Evolutionary conservation across 2,329 filamentous ascomycete species (phyloP), one percentile per base, ranked within the genome.

Genomic region (Cryoendolithus antarcticus): DNA sequence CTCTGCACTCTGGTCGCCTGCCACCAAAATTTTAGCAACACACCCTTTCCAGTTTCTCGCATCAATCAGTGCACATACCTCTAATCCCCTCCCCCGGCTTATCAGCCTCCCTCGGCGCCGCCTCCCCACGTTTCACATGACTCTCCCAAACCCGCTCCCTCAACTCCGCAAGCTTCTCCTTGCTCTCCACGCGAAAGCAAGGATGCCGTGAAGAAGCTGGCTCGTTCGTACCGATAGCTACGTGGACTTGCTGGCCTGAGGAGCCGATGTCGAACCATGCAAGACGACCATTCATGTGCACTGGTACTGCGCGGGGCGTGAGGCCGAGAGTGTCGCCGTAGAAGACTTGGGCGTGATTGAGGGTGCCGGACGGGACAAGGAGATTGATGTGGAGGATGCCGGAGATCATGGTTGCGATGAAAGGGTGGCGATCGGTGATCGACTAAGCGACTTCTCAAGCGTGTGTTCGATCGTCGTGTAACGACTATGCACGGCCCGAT

Each of bases 231-330:
- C 69, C 70, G 39, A 65, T 61, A 0, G 69, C 68, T 36, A 77
- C 56, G 49, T 77, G 73, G 9, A 78, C 62, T 57, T 77, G 72
- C 50, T 77, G 73, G 2, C 67, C 65, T 3, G 63, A 62, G 2
- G 60, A 59, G 9, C 64, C 71, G 40, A 78, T 70, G 49, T 79
- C 71, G 60, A 78, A 73, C 74, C 75, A 80, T 6, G 69, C 65
- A 1, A 78, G 58, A 1, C 58, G 64, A 9, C 62, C 66, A 37
- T 60, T 62, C 48, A 77, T 72, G 1, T 67, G 51, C 2, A 58
- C 56, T 0, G 75, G 75, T 1, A 78, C 75, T 1, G 69, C 53
- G 3, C 67, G 62, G 2, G 67, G 56, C 3, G 58, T 66, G 4
- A 80, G 62, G 9, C 72, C 74, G 1, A 80, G 63, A 0, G 74